Percentiles rank a stretch among this genome's conserved stretches.
Evolutionary conservation across 306 rosid genomes (phyloP).

Genomic region (Citrullus amarus): DNA sequence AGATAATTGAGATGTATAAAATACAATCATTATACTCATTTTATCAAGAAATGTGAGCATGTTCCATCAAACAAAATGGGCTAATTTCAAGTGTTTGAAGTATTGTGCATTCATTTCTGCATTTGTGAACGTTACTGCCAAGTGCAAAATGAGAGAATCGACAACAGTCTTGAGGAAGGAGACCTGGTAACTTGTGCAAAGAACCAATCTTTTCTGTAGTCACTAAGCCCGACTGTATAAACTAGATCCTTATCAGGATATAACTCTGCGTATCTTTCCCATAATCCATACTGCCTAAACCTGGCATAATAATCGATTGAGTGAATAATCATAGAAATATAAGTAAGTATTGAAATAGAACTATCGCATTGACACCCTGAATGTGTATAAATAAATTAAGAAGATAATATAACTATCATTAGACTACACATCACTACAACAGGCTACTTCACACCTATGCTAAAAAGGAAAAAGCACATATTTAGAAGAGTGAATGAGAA

Average conservation of each 20-base stretch:
- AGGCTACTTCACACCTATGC: neutral
- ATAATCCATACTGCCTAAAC: conserved; percentile 38
- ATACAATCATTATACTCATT: neutral
- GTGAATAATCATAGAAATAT: neutral
- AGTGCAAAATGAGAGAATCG: neutral
- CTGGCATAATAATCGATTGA: conserved; percentile 5
- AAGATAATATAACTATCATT: neutral
- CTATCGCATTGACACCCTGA: neutral
- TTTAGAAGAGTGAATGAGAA: neutral
- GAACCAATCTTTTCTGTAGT: conserved; percentile 29
- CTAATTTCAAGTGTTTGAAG: neutral
- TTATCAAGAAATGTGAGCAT: neutral
- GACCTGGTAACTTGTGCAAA: conserved; percentile 56
- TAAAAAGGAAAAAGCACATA: neutral
- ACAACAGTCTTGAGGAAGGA: neutral
- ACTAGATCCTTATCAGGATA: conserved; percentile 28
- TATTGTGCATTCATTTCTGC: neutral
- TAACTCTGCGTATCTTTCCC: conserved; percentile 33
- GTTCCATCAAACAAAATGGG: neutral
- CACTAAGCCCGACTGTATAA: conserved; percentile 18
- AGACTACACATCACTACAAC: neutral
- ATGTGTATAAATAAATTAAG: neutral
- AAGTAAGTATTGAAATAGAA: neutral
- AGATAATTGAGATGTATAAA: neutral
- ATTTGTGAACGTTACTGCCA: neutral